Base-by-base conservation (phyloP, 257 asterid genomes). In the Ophiorrhiza pumila region DNA sequence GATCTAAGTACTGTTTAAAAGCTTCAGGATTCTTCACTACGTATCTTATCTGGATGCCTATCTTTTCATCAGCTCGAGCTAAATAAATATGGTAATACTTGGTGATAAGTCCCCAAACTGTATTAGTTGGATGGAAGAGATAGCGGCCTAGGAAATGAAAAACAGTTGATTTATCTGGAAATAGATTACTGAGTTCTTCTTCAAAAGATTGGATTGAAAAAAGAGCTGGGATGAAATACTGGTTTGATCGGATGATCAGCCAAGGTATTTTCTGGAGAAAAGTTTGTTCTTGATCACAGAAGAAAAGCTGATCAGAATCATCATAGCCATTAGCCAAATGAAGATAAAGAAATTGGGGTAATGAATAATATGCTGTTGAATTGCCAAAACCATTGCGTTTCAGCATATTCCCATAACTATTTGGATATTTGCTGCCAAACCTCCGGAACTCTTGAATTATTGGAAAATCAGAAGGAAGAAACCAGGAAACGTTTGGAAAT, bases 401-500 rank as follows among this genome's bases (percentile, higher is more conserved):
- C 77, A 85, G 72, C 76, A 85, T 12, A 58, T 87, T 83, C 58
- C 97, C 97, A 49, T 84, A 87, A 77, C 91, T 83, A 35, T 78
- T 76, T 0, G 78, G 71, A 5, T 94, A 88, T 73, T 80, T 80
- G 82, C 83, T 81, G 69, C 87, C 69, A 68, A 88, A 86, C 73
- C 77, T 65, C 3, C 50, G 65, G 76, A 91, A 88, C 50, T 83
- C 72, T 31, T 67, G 47, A 7, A 45, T 68, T 58, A 89, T 71
- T 0, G 96, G 96, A 79, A 91, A 91, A 68, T 89, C 91, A 49
- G 77, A 42, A 31, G 96, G 96, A 45, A 93, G 91, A 1, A 89
- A 59, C 97, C 98, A 93, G 13, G 98, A 89, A 45, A 41, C 79
- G 37, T 83, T 91, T 0, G 96, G 96, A 80, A 93, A 93, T 4